These are phyloP conservation scores for Ceriops tagal DNA, from an alignment of 345 rosid genomes.

Conservation along the genomic window DNA sequence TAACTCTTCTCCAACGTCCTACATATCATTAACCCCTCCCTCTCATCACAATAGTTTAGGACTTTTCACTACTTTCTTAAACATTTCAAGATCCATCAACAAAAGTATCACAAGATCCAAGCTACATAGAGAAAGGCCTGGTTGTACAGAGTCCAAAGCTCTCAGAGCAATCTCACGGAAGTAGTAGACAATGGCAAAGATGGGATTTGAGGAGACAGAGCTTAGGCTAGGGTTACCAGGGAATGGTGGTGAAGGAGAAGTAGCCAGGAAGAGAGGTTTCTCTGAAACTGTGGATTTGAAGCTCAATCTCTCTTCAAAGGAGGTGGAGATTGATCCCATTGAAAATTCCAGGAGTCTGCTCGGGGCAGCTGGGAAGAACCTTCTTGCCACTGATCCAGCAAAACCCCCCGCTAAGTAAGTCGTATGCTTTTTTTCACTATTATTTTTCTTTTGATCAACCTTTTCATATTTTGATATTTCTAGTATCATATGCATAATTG, in stretches of 20 bases:
- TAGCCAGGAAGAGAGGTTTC: constrained; percentile 64
- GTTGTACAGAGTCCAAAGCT: constrained; percentile 6
- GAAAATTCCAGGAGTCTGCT: constrained; percentile 12
- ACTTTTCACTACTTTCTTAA: constrained; percentile 2
- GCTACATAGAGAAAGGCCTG: not conserved
- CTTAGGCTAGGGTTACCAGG: constrained; percentile 82
- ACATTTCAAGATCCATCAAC: not conserved
- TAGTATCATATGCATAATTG: not conserved
- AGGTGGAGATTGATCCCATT: constrained; percentile 13
- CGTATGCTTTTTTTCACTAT: not conserved
- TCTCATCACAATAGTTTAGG: not conserved
- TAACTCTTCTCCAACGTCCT: constrained; percentile 19
- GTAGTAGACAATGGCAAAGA: constrained; percentile 33
- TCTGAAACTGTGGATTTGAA: constrained; percentile 71
- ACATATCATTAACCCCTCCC: not conserved
- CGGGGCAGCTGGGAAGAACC: constrained; percentile 18
- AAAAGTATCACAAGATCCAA: not conserved
- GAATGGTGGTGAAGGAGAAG: constrained; percentile 29
- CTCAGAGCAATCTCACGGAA: constrained; percentile 14
- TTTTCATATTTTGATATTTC: not conserved
- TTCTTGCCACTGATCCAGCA: constrained; percentile 50
- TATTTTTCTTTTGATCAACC: not conserved
- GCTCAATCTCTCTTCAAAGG: constrained; percentile 57
- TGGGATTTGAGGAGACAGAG: constrained; percentile 66
- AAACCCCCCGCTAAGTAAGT: constrained; percentile 76